phyloP scores from a whole-genome alignment of 2,329 filamentous ascomycete species.

The Graphium sp. region DNA sequence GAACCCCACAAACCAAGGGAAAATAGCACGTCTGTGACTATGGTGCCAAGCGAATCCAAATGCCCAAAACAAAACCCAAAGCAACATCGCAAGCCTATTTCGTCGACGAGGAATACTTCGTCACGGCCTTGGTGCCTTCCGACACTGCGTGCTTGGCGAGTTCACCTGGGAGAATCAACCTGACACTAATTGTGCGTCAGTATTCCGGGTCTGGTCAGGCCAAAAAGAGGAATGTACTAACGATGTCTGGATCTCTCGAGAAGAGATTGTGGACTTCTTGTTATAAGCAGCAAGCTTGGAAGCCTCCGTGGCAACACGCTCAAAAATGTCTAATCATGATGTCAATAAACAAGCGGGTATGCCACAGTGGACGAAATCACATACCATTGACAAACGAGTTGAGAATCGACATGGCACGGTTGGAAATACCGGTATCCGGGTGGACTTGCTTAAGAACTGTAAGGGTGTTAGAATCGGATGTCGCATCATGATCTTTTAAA shows the following conservation, averaged over 20 bases:
- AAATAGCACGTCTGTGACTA: constrained; percentile 14
- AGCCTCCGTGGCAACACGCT: constrained; percentile 95
- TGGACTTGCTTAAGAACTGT: constrained; percentile 99
- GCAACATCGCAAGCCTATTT: constrained; percentile 59
- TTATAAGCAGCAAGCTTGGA: constrained; percentile 99
- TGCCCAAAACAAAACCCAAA: constrained; percentile 40
- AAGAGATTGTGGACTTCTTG: constrained; percentile 99
- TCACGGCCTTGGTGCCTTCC: constrained; percentile 98
- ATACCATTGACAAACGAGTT: constrained; percentile 99
- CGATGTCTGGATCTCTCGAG: constrained; percentile 98
- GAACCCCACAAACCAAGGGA: too few species aligned
- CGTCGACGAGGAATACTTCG: constrained; percentile 99
- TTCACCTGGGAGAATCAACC: constrained; percentile 94
- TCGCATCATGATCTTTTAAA: neutral
- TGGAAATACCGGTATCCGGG: constrained; percentile 99
- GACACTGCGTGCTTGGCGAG: constrained; percentile 99
- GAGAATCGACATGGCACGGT: constrained; percentile 98
- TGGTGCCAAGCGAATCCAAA: constrained; percentile 36
- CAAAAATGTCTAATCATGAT: constrained; percentile 70
- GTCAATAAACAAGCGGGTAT: constrained; percentile 9
- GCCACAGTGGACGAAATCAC: constrained; percentile 11
- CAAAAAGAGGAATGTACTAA: constrained; percentile 19
- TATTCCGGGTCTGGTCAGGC: constrained; percentile 18
- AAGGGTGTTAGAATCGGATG: constrained; percentile 13
- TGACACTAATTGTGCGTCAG: constrained; percentile 49